These are phyloP conservation scores for Auxenochlorella pyrenoidosa DNA, from an alignment of 139 green algal species.

Conservation along the genomic window DNA sequence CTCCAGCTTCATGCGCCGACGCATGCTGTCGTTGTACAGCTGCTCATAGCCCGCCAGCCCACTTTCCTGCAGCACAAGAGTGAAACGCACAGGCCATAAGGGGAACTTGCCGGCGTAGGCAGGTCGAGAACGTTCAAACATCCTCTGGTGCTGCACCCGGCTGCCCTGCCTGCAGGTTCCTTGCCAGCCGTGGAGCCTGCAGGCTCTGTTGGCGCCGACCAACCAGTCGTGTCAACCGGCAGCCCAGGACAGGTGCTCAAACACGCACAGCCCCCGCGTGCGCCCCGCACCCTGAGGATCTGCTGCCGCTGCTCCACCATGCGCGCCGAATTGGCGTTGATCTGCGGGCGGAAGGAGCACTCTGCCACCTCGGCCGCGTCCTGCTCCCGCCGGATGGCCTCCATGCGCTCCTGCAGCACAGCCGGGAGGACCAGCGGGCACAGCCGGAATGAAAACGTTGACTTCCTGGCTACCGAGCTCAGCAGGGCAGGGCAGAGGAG, in stretches of 20 bases:
- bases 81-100: no score
- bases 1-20: conserved; percentile 54
- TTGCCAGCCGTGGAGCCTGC: no score
- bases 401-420: conserved; percentile 29
- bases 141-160: no score
- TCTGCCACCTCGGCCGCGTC: conserved; percentile 68
- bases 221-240: no score
- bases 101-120: no score
- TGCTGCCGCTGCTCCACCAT: conserved; percentile 56
- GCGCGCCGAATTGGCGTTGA: conserved; percentile 33
- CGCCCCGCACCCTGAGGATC: conserved; percentile 43
- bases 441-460: neutral
- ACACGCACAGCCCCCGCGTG: no score
- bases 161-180: no score
- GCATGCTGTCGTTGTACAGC: conserved; percentile 77
- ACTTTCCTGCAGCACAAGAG: conserved; percentile 36
- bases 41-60: conserved; percentile 61
- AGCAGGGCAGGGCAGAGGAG: no score
- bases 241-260: no score
- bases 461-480: no score
- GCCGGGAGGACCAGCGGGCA: neutral
- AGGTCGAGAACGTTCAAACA: no score
- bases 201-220: no score
- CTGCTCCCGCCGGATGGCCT: conserved; percentile 40
- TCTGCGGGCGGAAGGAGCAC: conserved; percentile 48